phyloP scores from a whole-genome alignment of 1,284 basidiomycete species.

The Testicularia cyperi region DNA sequence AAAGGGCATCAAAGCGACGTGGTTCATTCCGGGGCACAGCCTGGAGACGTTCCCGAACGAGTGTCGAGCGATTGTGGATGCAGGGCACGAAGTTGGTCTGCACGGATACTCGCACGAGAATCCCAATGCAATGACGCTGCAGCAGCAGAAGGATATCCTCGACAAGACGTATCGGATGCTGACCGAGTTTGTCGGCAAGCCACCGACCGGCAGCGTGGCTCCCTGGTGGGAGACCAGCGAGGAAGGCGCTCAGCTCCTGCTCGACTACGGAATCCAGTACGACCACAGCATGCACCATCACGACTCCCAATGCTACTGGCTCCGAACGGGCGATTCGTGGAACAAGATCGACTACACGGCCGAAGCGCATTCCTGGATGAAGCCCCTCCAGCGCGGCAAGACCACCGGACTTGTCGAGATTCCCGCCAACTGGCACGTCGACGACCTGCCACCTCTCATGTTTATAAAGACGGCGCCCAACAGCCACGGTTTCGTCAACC shows the following conservation, averaged over 20 bases:
- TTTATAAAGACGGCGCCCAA: conserved; percentile 71
- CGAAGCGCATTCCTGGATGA: conserved; percentile 73
- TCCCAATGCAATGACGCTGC: conserved; percentile 67
- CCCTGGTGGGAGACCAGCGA: conserved; percentile 79
- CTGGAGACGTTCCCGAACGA: conserved; percentile 71
- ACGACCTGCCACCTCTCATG: conserved; percentile 75
- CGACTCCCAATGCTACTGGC: conserved; percentile 72
- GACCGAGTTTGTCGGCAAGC: conserved; percentile 70
- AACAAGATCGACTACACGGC: conserved; percentile 71
- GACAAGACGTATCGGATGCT: conserved; percentile 70
- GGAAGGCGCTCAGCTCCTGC: conserved; percentile 70
- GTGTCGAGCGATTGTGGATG: conserved; percentile 70
- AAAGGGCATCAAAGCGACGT: conserved; percentile 72
- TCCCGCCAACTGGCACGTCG: conserved; percentile 70
- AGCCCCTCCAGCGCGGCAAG: conserved; percentile 70
- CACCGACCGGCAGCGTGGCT: conserved; percentile 71
- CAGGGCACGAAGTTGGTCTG: conserved; percentile 68
- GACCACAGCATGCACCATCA: conserved; percentile 62
- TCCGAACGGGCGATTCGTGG: conserved; percentile 72
- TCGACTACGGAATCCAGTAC: conserved; percentile 75
- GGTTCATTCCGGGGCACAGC: conserved; percentile 66
- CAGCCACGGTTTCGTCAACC: conserved; percentile 74
- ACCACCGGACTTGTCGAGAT: conserved; percentile 73
- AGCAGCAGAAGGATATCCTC: conserved; percentile 74
- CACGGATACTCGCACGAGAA: conserved; percentile 23